Base-by-base conservation (phyloP, 352 stramenopile species). In the Globisporangium emineosum region DNA sequence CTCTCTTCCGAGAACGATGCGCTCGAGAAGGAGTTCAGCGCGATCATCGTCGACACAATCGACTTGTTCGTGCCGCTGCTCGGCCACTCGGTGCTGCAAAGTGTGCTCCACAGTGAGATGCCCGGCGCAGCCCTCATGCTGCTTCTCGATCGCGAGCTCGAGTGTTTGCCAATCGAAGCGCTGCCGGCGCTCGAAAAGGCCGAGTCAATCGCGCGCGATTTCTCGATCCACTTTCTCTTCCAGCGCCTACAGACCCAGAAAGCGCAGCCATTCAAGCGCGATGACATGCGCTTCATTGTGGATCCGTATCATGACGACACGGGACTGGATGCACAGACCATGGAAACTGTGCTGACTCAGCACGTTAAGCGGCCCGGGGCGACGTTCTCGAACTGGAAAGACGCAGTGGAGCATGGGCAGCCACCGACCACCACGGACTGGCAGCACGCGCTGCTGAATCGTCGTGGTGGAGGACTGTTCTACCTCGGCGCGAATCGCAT, bases 401-500 rank as follows among this genome's bases (percentile, higher is more conserved):
- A 91, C 30, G 75, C 79, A 0, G 67, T 81, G 4, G 81, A 89
- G 13, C 83, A 91, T 25, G 77, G 75, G 0, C 72, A 88, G 49
- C 63, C 87, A 19, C 81, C 86, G 5, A 90, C 79, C 30, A 54
- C 72, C 33, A 89, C 77, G 0, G 84, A 94, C 52, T 94, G 83
- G 79, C 85, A 94, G 61, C 68, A 85, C 17, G 74, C 77, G 3
- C 70, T 94, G 37, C 57, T 85, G n/a, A 70, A 66, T 53, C 79
- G 79, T 3, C 82, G 73, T 6, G 78, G 76, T 30, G 83, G 86
- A 8, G 76, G 74, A 7, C 72, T 96, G 5, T 50, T 93, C 32
- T 96, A 91, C 63, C 77, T 90, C 21, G 90, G 87, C 0, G 75
- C 81, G 0, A 90, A 90, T 33, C 80, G 85, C 7, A 73, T 81